Evolutionary conservation across 176 grass and related monocot species (phyloP).

Genomic region (Zea luxurians): DNA sequence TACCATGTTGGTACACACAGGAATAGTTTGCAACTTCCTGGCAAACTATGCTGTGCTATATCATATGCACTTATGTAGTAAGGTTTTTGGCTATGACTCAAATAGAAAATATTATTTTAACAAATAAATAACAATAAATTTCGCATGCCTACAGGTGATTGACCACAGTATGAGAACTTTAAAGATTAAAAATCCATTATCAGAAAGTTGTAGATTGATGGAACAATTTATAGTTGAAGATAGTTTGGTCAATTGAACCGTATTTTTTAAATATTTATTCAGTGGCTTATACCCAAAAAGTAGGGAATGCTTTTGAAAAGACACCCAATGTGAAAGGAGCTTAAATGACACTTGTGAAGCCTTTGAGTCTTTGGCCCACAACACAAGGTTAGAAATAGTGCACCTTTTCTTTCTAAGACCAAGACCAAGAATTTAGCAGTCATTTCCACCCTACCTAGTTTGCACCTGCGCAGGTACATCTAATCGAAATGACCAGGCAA

Average conservation of each 20-base stretch:
- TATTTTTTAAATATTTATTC: background rate
- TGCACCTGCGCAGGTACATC: too few relatives aligned
- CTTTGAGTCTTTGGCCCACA: background rate
- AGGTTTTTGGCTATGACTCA: background rate
- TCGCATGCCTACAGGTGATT: background rate
- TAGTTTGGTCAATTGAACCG: background rate
- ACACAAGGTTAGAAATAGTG: background rate
- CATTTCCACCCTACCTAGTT: too few relatives aligned
- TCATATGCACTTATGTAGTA: background rate
- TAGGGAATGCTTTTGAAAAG: background rate
- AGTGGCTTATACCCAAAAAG: background rate
- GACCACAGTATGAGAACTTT: background rate
- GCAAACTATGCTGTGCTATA: too few relatives aligned
- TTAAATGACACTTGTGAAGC: background rate
- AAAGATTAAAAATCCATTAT: background rate
- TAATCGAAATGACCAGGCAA: too few relatives aligned
- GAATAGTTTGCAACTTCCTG: too few relatives aligned
- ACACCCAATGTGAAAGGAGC: background rate
- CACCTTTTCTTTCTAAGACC: constrained; percentile 7
- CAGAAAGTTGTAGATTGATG: background rate
- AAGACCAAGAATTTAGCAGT: too few relatives aligned
- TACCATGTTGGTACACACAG: too few relatives aligned
- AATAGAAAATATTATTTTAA: background rate
- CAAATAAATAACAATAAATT: background rate
- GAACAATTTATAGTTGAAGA: background rate